Percentiles rank a stretch among this genome's conserved stretches.
Conservation (phyloP, 164 flowering plant genomes). For the Annona squamosa region DNA sequence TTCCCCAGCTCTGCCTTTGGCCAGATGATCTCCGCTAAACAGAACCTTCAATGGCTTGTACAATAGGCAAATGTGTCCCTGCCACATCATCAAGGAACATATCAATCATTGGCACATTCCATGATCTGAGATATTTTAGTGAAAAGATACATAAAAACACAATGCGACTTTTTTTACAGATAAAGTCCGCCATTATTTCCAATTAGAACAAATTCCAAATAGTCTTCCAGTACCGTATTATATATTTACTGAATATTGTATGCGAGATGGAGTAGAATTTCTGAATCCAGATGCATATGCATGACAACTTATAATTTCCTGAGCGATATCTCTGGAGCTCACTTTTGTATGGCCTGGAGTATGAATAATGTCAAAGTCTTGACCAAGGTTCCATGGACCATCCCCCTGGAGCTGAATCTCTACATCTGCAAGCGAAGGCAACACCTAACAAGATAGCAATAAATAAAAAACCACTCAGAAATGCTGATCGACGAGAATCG, state of each 20-base stretch:
- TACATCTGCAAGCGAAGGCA: conserved; percentile 29
- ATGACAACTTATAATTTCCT: no score
- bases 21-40: conserved; percentile 49
- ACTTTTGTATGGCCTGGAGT: conserved; percentile 59
- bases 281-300: no score
- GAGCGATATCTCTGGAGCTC: conserved; percentile 11
- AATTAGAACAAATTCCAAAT: no score
- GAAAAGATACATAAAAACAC: background rate
- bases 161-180: background rate
- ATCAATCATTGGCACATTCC: background rate
- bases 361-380: conserved; percentile 40
- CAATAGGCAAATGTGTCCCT: conserved; percentile 51
- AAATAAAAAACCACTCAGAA: background rate
- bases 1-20: conserved; percentile 7
- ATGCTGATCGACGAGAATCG: background rate
- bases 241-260: no score
- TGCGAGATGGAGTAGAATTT: no score
- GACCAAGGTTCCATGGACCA: conserved; percentile 49
- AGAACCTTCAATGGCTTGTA: conserved; percentile 39
- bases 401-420: conserved; percentile 46
- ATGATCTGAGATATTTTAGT: background rate
- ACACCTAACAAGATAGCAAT: conserved; percentile 22
- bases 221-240: no score
- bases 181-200: no score
- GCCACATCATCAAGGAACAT: background rate